Base-by-base conservation (phyloP, 192 early-diverging fungal genomes). In the Umbelopsis sp. region DNA sequence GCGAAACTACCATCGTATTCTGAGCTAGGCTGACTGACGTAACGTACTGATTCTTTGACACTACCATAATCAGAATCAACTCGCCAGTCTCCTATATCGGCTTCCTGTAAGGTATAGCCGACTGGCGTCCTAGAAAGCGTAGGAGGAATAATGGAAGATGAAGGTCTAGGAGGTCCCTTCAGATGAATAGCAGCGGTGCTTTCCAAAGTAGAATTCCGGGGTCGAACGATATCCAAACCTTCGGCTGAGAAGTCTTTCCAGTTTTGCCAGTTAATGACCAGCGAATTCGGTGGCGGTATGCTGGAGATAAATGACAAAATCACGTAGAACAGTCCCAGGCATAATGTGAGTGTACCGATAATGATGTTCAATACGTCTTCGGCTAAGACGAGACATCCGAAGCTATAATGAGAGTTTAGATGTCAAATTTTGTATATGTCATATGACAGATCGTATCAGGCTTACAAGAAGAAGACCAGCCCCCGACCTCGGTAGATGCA, bases 401-500 rank as follows among this genome's bases (percentile, higher is more conserved):
- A 86, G 53, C 78, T 79, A 53, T 9, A 50, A 37, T 30, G 25
- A 2, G 30, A 47, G 35, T 11, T n/a, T 35, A 22, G 23, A 45
- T 69, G 45, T 37, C 9, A 44, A 7, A 27, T 10, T 11, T 6
- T 49, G 53, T 18, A 48, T 3, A 4, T 51, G 35, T 46, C 11
- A 35, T 33, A 21, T 16, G 18, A 18, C 22, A n/a, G 3, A 46
- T 45, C 45, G 8, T 18, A 20, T 27, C 13, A 55, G 37, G 52
- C 78, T 76, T 79, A 79, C 75, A 86, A 88, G 1, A 86, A 85
- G 41, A 84, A 69, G 16, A 88, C 72, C 10, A 86, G 69, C 22
- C 87, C 87, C n/a, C 87, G 78, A 12, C 87, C 87, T 0, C 82
- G 75, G 70, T 85, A 85, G 16, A 82, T 83, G 66, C 81, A 84